These are phyloP conservation scores for Ramalina intermedia DNA, from an alignment of 495 filamentous ascomycete species.

Conservation along the genomic window DNA sequence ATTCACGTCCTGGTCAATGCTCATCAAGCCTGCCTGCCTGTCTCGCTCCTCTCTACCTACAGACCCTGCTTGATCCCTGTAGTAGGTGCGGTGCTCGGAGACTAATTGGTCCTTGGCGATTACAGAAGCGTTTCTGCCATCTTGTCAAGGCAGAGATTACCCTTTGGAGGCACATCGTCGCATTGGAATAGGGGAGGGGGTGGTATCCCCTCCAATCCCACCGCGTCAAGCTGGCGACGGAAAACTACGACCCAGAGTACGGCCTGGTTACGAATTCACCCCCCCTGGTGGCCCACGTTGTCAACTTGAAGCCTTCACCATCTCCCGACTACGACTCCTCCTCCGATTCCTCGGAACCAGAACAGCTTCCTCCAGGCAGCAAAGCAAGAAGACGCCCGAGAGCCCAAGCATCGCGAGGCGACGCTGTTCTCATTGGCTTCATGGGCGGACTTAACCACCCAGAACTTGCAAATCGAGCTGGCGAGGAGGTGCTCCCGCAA, in stretches of 20 bases:
- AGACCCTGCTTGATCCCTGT: too few relatives aligned
- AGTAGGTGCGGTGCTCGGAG: too few relatives aligned
- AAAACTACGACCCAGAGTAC: slow-evolving; percentile 33
- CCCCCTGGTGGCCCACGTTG: slow-evolving; percentile 12
- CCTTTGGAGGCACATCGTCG: neutral
- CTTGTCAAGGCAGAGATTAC: too few relatives aligned
- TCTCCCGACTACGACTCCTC: slow-evolving; percentile 17
- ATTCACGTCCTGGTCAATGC: too few relatives aligned
- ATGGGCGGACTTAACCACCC: slow-evolving; percentile 30
- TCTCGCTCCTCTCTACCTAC: too few relatives aligned
- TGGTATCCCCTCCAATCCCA: slow-evolving; percentile 10
- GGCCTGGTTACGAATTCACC: slow-evolving; percentile 20
- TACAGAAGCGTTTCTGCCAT: too few relatives aligned
- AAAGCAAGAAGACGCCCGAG: slow-evolving; percentile 23
- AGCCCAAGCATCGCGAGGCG: slow-evolving; percentile 24
- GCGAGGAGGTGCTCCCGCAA: slow-evolving; percentile 15
- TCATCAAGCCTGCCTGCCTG: too few relatives aligned
- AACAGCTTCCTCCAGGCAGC: slow-evolving; percentile 7
- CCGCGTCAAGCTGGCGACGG: slow-evolving; percentile 17
- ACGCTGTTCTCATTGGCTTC: slow-evolving; percentile 34
- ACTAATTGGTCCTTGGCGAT: too few relatives aligned
- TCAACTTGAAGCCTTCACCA: slow-evolving; percentile 17
- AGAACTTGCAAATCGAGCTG: slow-evolving; percentile 25
- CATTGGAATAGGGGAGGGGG: slow-evolving; percentile 11
- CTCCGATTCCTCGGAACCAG: slow-evolving; percentile 10